Conservation (phyloP, 257 asterid species). For the Apocynum venetum region DNA sequence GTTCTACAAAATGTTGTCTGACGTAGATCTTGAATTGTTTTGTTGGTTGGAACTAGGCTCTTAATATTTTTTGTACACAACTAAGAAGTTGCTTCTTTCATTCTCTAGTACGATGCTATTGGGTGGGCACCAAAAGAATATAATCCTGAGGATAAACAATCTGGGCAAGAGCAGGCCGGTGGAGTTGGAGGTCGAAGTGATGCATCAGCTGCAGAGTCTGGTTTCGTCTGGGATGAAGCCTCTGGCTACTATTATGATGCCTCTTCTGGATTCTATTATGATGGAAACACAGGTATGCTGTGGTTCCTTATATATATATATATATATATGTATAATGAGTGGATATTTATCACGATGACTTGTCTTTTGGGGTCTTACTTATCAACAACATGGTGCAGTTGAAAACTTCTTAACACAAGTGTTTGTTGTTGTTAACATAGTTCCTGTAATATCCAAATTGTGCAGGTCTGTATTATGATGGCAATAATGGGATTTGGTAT, state of each 20-base stretch:
- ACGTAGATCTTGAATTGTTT: not conserved
- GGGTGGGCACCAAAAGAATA: slow-evolving; percentile 99
- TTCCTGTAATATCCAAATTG: slow-evolving; percentile 1
- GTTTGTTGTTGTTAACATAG: not conserved
- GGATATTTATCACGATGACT: not conserved
- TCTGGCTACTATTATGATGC: slow-evolving; percentile 98
- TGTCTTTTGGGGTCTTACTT: not conserved
- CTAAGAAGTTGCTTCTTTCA: slow-evolving; percentile 17
- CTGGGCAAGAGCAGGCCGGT: slow-evolving; percentile 56
- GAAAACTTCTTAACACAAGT: not conserved
- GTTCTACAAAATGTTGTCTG: not conserved
- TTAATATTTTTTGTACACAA: not conserved
- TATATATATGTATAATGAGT: not conserved
- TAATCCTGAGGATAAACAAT: slow-evolving; percentile 75
- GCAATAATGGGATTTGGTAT: slow-evolving; percentile 92
- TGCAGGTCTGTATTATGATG: slow-evolving; percentile 88
- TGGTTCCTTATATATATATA: slow-evolving; percentile 6
- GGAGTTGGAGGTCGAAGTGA: slow-evolving; percentile 45
- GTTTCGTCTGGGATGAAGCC: slow-evolving; percentile 98
- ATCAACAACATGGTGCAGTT: not conserved
- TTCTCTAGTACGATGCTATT: slow-evolving; percentile 80
- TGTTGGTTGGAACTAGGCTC: not conserved
- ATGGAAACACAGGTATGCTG: slow-evolving; percentile 79
- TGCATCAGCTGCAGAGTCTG: slow-evolving; percentile 77
- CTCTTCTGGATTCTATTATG: slow-evolving; percentile 94